Percentiles rank a stretch among this genome's conserved stretches.
Evolutionary conservation across 1,284 basidiomycete species (phyloP).

Genomic region (Cutaneotrichosporon sp.): DNA sequence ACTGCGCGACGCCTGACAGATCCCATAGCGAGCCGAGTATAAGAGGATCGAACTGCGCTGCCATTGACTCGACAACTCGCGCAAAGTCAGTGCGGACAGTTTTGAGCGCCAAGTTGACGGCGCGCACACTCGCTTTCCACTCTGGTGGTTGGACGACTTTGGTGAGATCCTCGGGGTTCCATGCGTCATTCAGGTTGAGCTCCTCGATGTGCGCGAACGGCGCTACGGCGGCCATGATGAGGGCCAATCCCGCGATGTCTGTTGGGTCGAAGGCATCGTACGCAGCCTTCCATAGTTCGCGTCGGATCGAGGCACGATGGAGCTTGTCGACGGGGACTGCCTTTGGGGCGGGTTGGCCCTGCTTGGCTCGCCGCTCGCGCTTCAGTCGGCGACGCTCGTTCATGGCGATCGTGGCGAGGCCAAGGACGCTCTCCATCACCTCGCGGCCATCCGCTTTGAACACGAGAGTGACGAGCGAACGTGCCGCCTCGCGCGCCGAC

Average conservation of each 20-base stretch:
- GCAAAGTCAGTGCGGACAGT: conserved; percentile 64
- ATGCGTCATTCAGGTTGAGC: conserved; percentile 53
- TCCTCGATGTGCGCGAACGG: conserved; percentile 66
- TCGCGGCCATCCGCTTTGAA: conserved; percentile 48
- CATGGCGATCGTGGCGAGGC: conserved; percentile 34
- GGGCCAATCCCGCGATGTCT: conserved; percentile 62
- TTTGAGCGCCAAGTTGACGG: conserved; percentile 62
- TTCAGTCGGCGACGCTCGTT: conserved; percentile 32
- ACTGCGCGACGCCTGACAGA: conserved; percentile 56
- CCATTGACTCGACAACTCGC: conserved; percentile 62
- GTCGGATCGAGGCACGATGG: conserved; percentile 52
- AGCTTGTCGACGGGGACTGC: conserved; percentile 32
- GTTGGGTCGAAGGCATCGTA: conserved; percentile 62
- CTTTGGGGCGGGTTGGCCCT: conserved; percentile 13
- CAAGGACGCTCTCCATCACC: conserved; percentile 38
- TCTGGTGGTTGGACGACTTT: conserved; percentile 43
- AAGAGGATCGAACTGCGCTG: conserved; percentile 58
- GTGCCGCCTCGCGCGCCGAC: conserved; percentile 43
- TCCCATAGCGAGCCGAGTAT: conserved; percentile 60
- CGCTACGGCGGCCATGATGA: conserved; percentile 62
- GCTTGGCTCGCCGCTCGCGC: conserved; percentile 17
- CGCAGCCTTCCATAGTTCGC: conserved; percentile 66
- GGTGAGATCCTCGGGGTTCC: conserved; percentile 43
- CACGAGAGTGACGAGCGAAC: conserved; percentile 47
- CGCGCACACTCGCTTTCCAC: conserved; percentile 43